Evolutionary conservation across 257 asterid genomes (phyloP).

Genomic region (Nicotiana obtusifolia): DNA sequence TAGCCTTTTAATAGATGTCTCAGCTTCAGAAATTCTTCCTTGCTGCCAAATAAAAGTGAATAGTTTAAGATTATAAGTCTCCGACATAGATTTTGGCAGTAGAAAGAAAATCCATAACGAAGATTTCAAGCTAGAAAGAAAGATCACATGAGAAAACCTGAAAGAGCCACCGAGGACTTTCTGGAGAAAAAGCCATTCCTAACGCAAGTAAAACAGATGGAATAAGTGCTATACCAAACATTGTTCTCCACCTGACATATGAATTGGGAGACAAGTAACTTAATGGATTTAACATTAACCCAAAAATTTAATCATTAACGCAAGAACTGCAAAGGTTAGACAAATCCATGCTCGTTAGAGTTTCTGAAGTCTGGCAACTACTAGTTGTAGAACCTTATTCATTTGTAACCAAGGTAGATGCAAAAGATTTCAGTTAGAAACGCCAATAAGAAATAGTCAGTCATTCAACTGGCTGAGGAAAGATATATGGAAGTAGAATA

Average conservation of each 20-base stretch:
- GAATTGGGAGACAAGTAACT: slow-evolving; percentile 1
- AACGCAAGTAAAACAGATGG: slow-evolving; percentile 77
- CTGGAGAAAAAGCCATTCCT: slow-evolving; percentile 95
- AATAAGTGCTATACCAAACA: slow-evolving; percentile 77
- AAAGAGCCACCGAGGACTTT: slow-evolving; percentile 96
- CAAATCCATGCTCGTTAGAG: not conserved
- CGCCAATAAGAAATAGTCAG: not conserved
- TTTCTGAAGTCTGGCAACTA: not conserved
- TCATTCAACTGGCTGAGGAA: not conserved
- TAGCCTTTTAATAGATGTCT: slow-evolving; percentile 55
- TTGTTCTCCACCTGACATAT: slow-evolving; percentile 89
- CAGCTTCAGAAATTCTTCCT: slow-evolving; percentile 71
- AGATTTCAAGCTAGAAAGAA: slow-evolving; percentile 2
- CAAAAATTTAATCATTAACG: not conserved
- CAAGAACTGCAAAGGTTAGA: not conserved
- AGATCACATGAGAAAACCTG: slow-evolving; percentile 36
- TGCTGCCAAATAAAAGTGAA: slow-evolving; percentile 43
- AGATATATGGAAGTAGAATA: not conserved
- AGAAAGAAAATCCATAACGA: not conserved
- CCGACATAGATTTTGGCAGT: not conserved
- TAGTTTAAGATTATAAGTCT: slow-evolving; percentile 10
- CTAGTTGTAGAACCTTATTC: not conserved
- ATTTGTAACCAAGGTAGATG: not conserved
- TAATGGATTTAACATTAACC: not conserved
- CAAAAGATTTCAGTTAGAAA: not conserved